These are phyloP conservation scores for Fusarium sp. DNA, from an alignment of 2,329 filamentous ascomycete species.

Conservation along the genomic window DNA sequence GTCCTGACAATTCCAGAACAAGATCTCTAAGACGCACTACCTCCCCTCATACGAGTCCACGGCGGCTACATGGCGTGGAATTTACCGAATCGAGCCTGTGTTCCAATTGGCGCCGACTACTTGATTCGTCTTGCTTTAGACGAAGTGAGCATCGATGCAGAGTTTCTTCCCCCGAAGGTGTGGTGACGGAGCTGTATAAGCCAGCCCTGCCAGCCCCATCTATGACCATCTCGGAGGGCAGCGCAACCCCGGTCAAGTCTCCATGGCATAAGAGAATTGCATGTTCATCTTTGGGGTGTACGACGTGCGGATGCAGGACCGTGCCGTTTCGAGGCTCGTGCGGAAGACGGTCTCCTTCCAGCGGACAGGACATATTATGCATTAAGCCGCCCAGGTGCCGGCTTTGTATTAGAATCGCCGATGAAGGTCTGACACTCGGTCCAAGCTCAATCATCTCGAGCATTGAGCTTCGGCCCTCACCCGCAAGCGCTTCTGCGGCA, in stretches of 20 bases:
- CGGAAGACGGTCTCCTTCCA: conserved; percentile 15
- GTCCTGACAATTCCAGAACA: conserved; percentile 9
- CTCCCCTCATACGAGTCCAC: neutral
- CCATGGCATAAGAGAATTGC: conserved; percentile 25
- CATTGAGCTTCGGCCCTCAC: neutral
- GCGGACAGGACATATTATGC: conserved; percentile 13
- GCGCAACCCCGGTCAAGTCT: conserved; percentile 28
- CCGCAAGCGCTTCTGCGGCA: conserved; percentile 8
- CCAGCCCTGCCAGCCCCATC: conserved; percentile 36
- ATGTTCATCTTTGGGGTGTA: conserved; percentile 23
- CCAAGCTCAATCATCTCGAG: conserved; percentile 1
- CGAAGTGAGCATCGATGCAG: conserved; percentile 12
- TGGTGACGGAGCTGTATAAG: conserved; percentile 17
- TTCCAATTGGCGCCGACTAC: neutral
- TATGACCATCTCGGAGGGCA: conserved; percentile 34
- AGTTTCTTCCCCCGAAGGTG: conserved; percentile 1
- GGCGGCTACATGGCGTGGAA: neutral
- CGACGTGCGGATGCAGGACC: conserved; percentile 15
- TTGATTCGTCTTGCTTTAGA: conserved; percentile 8
- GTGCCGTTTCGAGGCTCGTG: conserved; percentile 28
- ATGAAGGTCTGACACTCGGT: conserved; percentile 6
- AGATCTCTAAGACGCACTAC: neutral
- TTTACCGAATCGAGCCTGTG: neutral
- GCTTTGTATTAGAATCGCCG: conserved; percentile 11
- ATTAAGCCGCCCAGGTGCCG: conserved; percentile 18